Evolutionary conservation across 2,329 filamentous ascomycete genomes (phyloP), one percentile per base, ranked within the genome.

Genomic region (Talaromyces sp.): DNA sequence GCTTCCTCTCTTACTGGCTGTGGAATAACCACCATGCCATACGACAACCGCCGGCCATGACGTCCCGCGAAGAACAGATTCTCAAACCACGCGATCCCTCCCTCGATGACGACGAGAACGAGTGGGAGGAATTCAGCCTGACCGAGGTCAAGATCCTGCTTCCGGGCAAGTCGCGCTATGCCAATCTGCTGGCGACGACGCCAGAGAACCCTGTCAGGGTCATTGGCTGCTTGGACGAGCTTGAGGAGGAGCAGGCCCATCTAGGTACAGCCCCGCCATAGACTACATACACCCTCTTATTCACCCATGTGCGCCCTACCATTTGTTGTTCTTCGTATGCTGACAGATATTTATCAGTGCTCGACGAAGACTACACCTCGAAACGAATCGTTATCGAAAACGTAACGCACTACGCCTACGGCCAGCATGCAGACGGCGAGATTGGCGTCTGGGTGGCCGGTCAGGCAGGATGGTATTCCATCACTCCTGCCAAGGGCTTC

Each of bases 391-490:
- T 80, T 53, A 76, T 81, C 61, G 75, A 79, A 41, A 76, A 80
- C 64, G 77, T 81, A 38, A 80, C 75, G 31, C 76, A 78, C 56
- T 81, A 77, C 67, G 77, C 77, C 53, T 81, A 80, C 65, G 79
- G 78, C 19, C 77, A 80, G 63, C 74, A 83, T 66, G 80, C 80
- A 53, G 82, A 86, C 68, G 82, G 82, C 12, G 79, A 79, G 43
- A 75, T 83, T 52, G 79, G 80, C 24, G 75, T 88, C 50, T 88
- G 85, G 85, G 84, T 85, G 21, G 80, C 83, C 54, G 85, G 85
- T 35, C 75, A 79, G 63, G 83, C 85, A 43, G 85, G 85, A 58
- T 88, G 85, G 85, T 87, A 84, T 67, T 79, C 80, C 57, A 78
- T 88, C 53, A 74, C 75, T 31, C 84, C 85, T 2, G 74, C 79